A percentile compares a stretch with the other conserved stretches of the same genome.
phyloP scores from a whole-genome alignment of 805 yeast species.

The Zygosaccharomyces rouxii region DNA sequence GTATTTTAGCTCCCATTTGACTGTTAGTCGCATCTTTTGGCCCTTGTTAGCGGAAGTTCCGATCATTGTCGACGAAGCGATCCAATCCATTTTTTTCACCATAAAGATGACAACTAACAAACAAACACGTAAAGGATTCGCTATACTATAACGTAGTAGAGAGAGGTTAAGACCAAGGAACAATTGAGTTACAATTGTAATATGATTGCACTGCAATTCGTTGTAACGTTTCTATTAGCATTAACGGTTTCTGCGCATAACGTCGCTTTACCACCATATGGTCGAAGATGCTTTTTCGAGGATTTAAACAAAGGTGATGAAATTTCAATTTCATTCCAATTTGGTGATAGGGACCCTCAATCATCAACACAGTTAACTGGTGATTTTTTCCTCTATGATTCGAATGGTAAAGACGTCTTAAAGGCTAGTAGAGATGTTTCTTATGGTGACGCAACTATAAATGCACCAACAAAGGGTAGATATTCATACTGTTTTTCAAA shows the following conservation, averaged over 20 bases:
- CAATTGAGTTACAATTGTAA: background rate
- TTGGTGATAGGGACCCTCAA: constrained; percentile 79
- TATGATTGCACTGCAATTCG: constrained; percentile 7
- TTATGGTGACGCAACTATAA: constrained; percentile 74
- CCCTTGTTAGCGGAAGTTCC: background rate
- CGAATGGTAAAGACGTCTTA: constrained; percentile 42
- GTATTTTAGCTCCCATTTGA: constrained; percentile 19
- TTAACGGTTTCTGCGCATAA: constrained; percentile 55
- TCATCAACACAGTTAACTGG: constrained; percentile 60
- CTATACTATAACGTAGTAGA: background rate
- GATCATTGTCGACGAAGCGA: constrained; percentile 4
- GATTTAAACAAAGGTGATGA: constrained; percentile 77
- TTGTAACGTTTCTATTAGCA: constrained; percentile 10
- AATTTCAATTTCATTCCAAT: constrained; percentile 84
- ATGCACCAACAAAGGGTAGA: constrained; percentile 65
- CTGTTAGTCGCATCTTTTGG: constrained; percentile 1
- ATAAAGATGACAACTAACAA: background rate
- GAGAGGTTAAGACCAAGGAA: background rate
- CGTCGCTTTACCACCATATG: constrained; percentile 74
- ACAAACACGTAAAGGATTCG: constrained; percentile 11
- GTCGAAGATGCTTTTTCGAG: constrained; percentile 86
- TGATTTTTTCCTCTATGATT: constrained; percentile 59
- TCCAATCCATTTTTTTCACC: background rate
- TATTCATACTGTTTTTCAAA: constrained; percentile 88
- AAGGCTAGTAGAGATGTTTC: constrained; percentile 52